These are phyloP conservation scores for Macroventuria anomochaeta DNA, from an alignment of 2,329 filamentous ascomycete genomes.

Conservation along the genomic window DNA sequence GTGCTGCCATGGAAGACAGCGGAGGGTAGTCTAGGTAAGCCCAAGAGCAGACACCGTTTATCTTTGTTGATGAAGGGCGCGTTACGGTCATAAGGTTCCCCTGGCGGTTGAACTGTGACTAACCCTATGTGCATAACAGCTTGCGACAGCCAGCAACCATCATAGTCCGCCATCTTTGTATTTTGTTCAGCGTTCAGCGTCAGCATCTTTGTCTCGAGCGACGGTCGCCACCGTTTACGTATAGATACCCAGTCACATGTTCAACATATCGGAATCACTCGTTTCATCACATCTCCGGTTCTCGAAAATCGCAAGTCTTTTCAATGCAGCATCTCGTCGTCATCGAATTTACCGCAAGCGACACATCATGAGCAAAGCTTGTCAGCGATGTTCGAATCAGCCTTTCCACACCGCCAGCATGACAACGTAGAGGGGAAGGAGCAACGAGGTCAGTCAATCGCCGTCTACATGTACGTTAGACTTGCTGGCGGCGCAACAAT, in stretches of 20 bases:
- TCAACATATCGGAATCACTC: conserved; percentile 10
- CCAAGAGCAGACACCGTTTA: conserved; percentile 36
- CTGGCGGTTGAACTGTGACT: conserved; percentile 16
- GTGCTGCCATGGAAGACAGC: conserved; percentile 41
- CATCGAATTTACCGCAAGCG: conserved; percentile 1
- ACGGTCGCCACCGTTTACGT: conserved; percentile 3
- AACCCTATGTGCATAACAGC: conserved; percentile 8
- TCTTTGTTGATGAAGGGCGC: conserved; percentile 30
- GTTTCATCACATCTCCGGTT: not conserved
- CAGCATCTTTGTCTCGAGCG: conserved; percentile 12
- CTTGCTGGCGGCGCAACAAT: not conserved
- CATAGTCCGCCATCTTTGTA: conserved; percentile 11
- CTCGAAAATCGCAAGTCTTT: not conserved
- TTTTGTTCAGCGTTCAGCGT: conserved; percentile 14
- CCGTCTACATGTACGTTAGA: conserved; percentile 10
- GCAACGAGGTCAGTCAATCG: conserved; percentile 1
- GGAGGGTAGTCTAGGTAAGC: conserved; percentile 17
- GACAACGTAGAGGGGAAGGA: not conserved
- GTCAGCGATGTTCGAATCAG: not conserved
- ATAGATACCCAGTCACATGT: conserved; percentile 21
- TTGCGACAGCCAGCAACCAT: conserved; percentile 12
- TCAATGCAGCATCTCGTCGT: conserved; percentile 1
- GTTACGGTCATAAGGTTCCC: conserved; percentile 20
- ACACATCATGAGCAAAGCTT: not conserved
- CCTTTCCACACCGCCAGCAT: not conserved